phyloP scores from a whole-genome alignment of 306 rosid species.

The Quercus suber region DNA sequence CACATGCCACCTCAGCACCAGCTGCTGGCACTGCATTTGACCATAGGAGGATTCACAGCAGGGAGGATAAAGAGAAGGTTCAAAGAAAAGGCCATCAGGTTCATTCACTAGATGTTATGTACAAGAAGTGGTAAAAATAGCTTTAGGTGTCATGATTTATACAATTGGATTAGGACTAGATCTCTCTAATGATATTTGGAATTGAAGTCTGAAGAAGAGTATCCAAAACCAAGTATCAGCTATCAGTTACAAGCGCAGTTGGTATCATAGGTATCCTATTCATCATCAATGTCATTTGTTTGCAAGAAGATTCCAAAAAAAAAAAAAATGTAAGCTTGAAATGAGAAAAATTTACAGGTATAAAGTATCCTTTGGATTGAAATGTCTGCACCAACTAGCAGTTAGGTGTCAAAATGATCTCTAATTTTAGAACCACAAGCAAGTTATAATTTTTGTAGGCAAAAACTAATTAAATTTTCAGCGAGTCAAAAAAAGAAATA shows the following conservation, averaged over 20 bases:
- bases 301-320: not conserved
- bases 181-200: no score
- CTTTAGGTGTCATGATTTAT: no score
- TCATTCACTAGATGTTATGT: no score
- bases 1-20: no score
- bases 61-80: no score
- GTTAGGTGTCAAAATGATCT: not conserved
- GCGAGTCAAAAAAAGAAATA: slow-evolving; percentile 1
- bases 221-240: not conserved
- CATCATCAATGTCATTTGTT: not conserved
- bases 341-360: not conserved
- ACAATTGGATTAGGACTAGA: no score
- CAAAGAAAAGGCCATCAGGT: no score
- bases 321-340: no score
- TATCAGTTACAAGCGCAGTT: not conserved
- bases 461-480: not conserved
- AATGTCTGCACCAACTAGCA: not conserved
- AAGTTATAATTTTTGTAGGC: not conserved
- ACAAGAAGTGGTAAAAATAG: no score
- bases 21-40: no score
- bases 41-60: no score
- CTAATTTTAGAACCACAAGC: not conserved
- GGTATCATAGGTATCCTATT: not conserved
- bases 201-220: no score
- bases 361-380: not conserved